phyloP scores from a whole-genome alignment of 140 eudicot genomes.

The Stevia rebaudiana region DNA sequence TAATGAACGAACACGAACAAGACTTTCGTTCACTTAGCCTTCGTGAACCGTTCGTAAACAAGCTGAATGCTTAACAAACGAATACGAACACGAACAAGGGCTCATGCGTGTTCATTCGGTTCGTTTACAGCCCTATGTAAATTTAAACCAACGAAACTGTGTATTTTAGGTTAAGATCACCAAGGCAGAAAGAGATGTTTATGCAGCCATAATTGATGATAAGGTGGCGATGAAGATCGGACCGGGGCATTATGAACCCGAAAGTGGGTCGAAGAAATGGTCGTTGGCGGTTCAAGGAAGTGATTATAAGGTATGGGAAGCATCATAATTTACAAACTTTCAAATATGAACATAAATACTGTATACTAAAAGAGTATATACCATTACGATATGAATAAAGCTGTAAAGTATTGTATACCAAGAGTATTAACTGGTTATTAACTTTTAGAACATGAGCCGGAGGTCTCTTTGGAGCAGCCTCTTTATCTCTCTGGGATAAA shows the following conservation, averaged over 20 bases:
- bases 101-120: too few relatives aligned
- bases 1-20: too few relatives aligned
- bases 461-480: too few relatives aligned
- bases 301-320: conserved; percentile 92
- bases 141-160: not conserved
- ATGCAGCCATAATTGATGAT: conserved; percentile 81
- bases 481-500: too few relatives aligned
- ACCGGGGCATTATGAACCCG: conserved; percentile 85
- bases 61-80: too few relatives aligned
- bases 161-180: conserved; percentile 51
- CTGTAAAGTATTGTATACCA: not conserved
- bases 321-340: conserved; percentile 26
- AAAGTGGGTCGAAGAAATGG: conserved; percentile 54
- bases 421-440: not conserved
- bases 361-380: conserved; percentile 12
- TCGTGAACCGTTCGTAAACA: too few relatives aligned
- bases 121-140: too few relatives aligned
- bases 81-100: too few relatives aligned
- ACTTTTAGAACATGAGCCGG: not conserved
- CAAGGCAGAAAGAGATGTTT: conserved; percentile 85
- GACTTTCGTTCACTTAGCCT: too few relatives aligned
- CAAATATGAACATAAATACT: conserved; percentile 14
- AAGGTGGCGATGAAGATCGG: conserved; percentile 93
- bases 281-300: conserved; percentile 64
- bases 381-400: not conserved